phyloP scores from a whole-genome alignment of 2,329 filamentous ascomycete genomes.

The Fusarium austroafricanum region DNA sequence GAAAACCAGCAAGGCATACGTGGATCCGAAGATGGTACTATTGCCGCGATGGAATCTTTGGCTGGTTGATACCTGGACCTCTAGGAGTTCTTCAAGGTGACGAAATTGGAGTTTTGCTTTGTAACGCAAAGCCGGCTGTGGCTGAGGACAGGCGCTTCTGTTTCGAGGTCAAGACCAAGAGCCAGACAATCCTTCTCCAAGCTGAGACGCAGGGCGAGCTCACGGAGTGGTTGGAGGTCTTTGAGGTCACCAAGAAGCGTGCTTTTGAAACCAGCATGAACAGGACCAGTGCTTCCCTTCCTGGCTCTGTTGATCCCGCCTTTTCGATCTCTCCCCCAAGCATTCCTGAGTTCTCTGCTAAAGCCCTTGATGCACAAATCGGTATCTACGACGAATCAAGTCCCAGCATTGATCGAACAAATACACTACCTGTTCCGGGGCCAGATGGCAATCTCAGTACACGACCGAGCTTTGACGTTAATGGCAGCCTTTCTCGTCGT shows the following conservation, averaged over 20 bases:
- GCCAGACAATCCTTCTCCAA: slow-evolving; percentile 87
- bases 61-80: slow-evolving; percentile 86
- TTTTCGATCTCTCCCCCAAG: slow-evolving; percentile 93
- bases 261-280: slow-evolving; percentile 81
- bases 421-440: slow-evolving; percentile 72
- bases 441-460: slow-evolving; percentile 64
- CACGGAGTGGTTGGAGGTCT: slow-evolving; percentile 94
- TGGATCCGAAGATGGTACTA: slow-evolving; percentile 97
- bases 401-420: slow-evolving; percentile 66
- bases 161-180: slow-evolving; percentile 99
- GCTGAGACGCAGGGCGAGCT: slow-evolving; percentile 92
- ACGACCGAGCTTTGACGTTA: slow-evolving; percentile 80
- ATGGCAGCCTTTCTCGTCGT: slow-evolving; percentile 60
- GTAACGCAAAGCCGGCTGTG: slow-evolving; percentile 89
- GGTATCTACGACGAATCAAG: slow-evolving; percentile 63
- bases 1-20: slow-evolving; percentile 88
- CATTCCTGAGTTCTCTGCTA: slow-evolving; percentile 90
- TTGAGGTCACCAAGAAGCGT: slow-evolving; percentile 93
- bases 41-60: slow-evolving; percentile 94
- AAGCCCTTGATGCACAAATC: slow-evolving; percentile 74
- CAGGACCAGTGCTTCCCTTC: slow-evolving; percentile 59
- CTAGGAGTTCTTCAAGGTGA: slow-evolving; percentile 95
- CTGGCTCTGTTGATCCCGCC: slow-evolving; percentile 73
- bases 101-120: slow-evolving; percentile 93
- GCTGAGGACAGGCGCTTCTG: slow-evolving; percentile 96